Conservation (phyloP, 176 grass and related monocot species). For the Alopecurus myosuroides region DNA sequence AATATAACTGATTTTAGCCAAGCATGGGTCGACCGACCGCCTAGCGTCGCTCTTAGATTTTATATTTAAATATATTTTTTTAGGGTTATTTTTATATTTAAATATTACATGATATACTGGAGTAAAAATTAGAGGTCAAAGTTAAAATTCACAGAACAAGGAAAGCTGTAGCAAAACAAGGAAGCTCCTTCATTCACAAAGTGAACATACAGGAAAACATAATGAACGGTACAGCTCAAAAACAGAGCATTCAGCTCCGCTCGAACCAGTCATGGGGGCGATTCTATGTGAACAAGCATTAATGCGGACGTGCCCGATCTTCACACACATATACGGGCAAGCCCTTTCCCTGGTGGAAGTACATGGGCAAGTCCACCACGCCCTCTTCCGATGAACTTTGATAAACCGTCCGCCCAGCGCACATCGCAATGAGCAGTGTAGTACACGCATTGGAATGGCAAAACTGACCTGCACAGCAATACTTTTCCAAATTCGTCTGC, state of each 20-base stretch:
- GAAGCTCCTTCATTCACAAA: neutral
- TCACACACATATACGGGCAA: neutral
- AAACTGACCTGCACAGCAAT: constrained; percentile 16
- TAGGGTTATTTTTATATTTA: too few species aligned
- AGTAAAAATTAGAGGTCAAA: too few species aligned
- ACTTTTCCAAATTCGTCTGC: neutral
- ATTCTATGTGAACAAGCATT: neutral
- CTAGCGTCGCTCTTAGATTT: too few species aligned
- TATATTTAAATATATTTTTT: too few species aligned
- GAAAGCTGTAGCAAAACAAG: too few species aligned
- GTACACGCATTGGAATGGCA: neutral
- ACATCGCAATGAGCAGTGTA: constrained; percentile 2
- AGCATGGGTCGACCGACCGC: too few species aligned
- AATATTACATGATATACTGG: too few species aligned
- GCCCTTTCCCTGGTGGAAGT: neutral
- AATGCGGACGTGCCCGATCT: neutral
- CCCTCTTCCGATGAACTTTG: neutral
- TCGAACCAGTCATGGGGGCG: neutral
- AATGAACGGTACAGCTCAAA: neutral
- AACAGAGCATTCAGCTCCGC: neutral
- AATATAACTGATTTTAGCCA: too few species aligned
- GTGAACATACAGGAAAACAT: neutral
- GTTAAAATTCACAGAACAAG: too few species aligned
- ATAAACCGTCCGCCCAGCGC: neutral
- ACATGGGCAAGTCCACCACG: neutral